Evolutionary conservation across 352 stramenopile species (phyloP).

Genomic region (Saprolegnia parasitica): DNA sequence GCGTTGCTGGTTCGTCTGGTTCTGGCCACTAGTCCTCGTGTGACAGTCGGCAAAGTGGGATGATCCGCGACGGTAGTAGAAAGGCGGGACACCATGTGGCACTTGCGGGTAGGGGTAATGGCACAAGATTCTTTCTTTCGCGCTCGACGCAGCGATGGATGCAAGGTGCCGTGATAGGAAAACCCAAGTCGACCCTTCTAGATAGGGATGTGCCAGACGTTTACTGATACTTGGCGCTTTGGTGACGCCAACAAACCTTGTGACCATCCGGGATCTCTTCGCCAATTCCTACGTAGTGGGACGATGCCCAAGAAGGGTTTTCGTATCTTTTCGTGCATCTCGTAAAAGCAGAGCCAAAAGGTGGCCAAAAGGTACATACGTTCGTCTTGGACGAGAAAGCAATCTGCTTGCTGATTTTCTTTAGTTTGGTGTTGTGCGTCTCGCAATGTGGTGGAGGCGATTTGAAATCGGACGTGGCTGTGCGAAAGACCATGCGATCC

Average conservation of each 20-base stretch:
- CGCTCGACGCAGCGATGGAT: too few species aligned
- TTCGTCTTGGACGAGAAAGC: background rate
- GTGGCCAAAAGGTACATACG: background rate
- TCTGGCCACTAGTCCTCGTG: background rate
- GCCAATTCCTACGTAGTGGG: too few species aligned
- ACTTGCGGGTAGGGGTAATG: background rate
- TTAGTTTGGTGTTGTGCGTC: background rate
- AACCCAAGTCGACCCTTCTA: too few species aligned
- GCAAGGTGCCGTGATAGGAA: too few species aligned
- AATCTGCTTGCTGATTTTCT: background rate
- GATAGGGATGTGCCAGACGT: too few species aligned
- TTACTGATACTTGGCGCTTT: too few species aligned
- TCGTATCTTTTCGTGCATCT: too few species aligned
- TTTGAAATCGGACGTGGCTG: background rate
- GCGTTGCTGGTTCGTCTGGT: background rate
- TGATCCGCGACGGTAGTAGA: slow-evolving; percentile 3
- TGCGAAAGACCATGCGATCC: background rate
- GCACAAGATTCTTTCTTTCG: background rate
- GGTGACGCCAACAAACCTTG: too few species aligned
- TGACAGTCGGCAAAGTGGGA: background rate
- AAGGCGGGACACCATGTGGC: background rate
- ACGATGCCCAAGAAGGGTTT: too few species aligned
- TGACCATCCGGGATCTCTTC: too few species aligned
- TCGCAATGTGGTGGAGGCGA: background rate
- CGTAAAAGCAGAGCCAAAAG: background rate